Evolutionary conservation across 495 filamentous ascomycete genomes (phyloP), one percentile per base, ranked within the genome.

Genomic region (Podospora fimiseda): DNA sequence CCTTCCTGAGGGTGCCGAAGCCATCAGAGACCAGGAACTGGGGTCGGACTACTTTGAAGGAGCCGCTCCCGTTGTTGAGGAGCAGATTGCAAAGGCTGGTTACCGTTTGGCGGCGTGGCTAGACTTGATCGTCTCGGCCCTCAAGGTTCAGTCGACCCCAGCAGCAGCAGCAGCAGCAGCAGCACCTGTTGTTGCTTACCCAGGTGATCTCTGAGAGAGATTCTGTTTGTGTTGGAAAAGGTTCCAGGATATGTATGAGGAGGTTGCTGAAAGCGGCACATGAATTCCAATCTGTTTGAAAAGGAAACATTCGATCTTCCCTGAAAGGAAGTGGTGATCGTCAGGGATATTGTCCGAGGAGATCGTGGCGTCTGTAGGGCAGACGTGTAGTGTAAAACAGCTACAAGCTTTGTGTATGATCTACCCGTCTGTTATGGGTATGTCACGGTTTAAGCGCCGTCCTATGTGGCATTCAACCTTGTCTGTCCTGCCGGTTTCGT

Each of bases 61-160:
- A 15, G 79, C 83, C 13, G 69, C 78, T 15, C 78, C 77, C 16
- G 77, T 86, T 42, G 74, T 93, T 38, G 81, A 92, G 71, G 55
- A 81, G 56, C 81, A 88, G 67, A 77, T 95, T 59, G 88, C 86
- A 2, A 85, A 82, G 62, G 87, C 81, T 9, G 87, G 87, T 9
- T 90, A 83, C 57, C 78, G 87, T 19, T 63, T 88, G 47, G 82
- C 78, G 7, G 74, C 74, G 18, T 85, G 75, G 81, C 60, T 85
- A 51, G 80, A 85, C 57, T 58, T 73, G 51, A 79, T 84, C 46
- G 69, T 62, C n/a, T 55, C 67, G n/a, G 57, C 43, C 21, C 51
- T 63, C 9, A 43, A 55, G 16, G 62, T 36, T 21, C 24, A 44
- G 23, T 38, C 48, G 1, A 21, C 43, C 5, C 16, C 45, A 33